phyloP scores from a whole-genome alignment of 176 grass and related monocot genomes.

The Tuctoria greenei region DNA sequence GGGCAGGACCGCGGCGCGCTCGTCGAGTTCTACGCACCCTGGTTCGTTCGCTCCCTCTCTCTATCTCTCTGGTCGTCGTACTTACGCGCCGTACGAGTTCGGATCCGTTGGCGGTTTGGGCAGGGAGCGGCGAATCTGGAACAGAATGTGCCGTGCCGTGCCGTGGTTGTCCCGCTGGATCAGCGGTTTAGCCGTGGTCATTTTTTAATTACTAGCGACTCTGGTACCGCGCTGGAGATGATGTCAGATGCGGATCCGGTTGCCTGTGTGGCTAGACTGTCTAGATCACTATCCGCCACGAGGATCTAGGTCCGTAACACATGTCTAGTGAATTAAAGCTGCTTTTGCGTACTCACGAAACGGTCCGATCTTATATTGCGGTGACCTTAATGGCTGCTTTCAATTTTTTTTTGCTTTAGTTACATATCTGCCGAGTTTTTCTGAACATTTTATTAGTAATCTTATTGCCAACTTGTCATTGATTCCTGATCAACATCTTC shows the following conservation, averaged over 20 bases:
- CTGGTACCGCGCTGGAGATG: background rate
- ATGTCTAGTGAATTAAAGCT: background rate
- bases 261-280: background rate
- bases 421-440: background rate
- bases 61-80: background rate
- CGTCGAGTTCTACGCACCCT: conserved; percentile 90
- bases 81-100: background rate
- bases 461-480: background rate
- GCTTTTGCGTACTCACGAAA: background rate
- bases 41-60: conserved; percentile 30
- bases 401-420: background rate
- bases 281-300: background rate
- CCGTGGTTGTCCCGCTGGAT: background rate
- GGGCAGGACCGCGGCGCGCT: conserved; percentile 86
- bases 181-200: background rate
- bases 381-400: background rate
- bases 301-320: background rate
- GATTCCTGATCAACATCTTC: background rate
- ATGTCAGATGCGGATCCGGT: background rate
- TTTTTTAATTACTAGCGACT: background rate
- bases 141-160: no score
- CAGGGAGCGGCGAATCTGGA: background rate
- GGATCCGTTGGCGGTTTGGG: conserved; percentile 28
- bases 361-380: background rate
- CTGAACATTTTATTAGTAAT: background rate